These are phyloP conservation scores for Paxillus involutus DNA, from an alignment of 768 basidiomycete genomes.

Conservation along the genomic window DNA sequence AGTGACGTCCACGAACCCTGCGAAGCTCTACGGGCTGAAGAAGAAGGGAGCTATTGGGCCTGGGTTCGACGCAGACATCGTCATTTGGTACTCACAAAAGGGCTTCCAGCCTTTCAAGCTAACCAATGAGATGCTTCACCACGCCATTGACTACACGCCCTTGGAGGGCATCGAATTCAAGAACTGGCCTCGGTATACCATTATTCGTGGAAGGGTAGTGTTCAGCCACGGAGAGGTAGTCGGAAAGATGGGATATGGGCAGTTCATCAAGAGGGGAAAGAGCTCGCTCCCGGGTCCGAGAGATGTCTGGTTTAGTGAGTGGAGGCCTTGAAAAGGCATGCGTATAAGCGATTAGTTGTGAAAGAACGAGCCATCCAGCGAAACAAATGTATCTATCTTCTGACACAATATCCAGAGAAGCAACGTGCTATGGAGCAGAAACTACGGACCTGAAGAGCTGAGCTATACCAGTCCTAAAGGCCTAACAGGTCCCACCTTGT, in stretches of 20 bases:
- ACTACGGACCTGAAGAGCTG: too few species aligned
- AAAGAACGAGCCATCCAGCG: too few species aligned
- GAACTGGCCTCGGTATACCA: slow-evolving; percentile 33
- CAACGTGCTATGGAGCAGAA: too few species aligned
- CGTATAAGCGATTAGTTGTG: neutral
- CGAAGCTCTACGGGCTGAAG: slow-evolving; percentile 35
- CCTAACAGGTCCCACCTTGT: too few species aligned
- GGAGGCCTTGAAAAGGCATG: neutral
- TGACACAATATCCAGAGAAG: too few species aligned
- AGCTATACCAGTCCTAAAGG: too few species aligned
- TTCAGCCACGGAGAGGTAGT: slow-evolving; percentile 14
- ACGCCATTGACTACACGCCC: slow-evolving; percentile 34
- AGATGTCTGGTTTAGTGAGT: slow-evolving; percentile 9
- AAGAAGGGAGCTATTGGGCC: slow-evolving; percentile 34
- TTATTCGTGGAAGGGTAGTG: slow-evolving; percentile 15
- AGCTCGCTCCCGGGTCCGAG: slow-evolving; percentile 7
- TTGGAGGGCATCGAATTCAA: slow-evolving; percentile 32
- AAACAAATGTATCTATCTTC: too few species aligned
- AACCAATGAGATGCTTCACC: slow-evolving; percentile 25
- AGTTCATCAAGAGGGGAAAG: slow-evolving; percentile 5
- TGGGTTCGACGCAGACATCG: slow-evolving; percentile 34
- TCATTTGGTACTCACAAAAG: slow-evolving; percentile 25
- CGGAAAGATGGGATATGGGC: slow-evolving; percentile 10
- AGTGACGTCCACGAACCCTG: slow-evolving; percentile 32
- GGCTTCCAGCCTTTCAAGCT: slow-evolving; percentile 12